phyloP scores from a whole-genome alignment of 192 early-diverging fungal species.

The Backusella morwellensis region DNA sequence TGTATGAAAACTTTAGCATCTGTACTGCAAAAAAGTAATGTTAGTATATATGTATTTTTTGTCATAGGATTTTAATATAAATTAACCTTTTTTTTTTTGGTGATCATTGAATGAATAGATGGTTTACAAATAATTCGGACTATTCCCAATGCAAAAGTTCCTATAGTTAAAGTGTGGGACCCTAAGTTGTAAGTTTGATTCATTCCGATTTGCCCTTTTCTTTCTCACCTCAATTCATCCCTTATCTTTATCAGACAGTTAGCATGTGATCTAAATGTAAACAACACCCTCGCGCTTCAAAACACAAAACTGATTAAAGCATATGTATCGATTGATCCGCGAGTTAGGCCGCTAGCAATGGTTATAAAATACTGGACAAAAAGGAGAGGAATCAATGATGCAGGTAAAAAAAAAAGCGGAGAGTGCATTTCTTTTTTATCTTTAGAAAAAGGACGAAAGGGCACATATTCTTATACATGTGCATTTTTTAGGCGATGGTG shows the following conservation, averaged over 20 bases:
- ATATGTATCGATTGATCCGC: slow-evolving; percentile 82
- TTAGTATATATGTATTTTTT: neutral
- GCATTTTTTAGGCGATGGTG: slow-evolving; percentile 71
- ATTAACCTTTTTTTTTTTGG: neutral
- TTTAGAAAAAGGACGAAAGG: no score
- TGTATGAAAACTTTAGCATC: slow-evolving; percentile 2
- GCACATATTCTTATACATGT: neutral
- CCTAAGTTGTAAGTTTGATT: neutral
- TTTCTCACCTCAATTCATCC: neutral
- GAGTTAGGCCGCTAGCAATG: slow-evolving; percentile 86
- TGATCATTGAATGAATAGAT: neutral
- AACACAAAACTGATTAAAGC: slow-evolving; percentile 88
- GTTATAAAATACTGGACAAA: slow-evolving; percentile 92
- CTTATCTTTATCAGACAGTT: slow-evolving; percentile 50
- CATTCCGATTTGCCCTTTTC: neutral
- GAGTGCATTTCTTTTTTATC: neutral
- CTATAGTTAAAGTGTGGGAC: neutral
- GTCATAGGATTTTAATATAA: neutral
- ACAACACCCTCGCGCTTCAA: slow-evolving; percentile 84
- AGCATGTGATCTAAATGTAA: slow-evolving; percentile 91
- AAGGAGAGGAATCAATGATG: slow-evolving; percentile 82
- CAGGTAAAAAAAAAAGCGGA: slow-evolving; percentile 46
- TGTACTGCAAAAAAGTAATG: neutral
- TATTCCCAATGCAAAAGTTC: neutral
- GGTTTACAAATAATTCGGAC: neutral